Evolutionary conservation across 2,329 filamentous ascomycete species (phyloP).

Genomic region (Stemphylium vesicarium): DNA sequence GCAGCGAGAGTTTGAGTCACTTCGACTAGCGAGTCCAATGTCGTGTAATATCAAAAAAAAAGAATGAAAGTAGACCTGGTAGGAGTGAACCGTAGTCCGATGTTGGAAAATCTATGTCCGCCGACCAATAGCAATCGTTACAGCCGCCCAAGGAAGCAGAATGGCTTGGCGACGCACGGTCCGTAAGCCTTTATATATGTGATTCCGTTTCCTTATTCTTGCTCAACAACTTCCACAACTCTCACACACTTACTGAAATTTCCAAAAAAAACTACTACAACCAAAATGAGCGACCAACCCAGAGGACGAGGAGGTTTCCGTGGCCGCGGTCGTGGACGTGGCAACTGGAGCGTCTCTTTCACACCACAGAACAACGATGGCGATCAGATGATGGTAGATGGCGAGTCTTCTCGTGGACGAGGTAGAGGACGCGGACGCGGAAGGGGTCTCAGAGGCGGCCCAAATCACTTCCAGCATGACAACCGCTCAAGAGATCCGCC

Average conservation of each 20-base stretch:
- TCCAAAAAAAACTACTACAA: neutral
- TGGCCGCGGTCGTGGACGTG: constrained; percentile 23
- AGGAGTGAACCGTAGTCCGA: neutral
- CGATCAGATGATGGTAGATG: constrained; percentile 23
- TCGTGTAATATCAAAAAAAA: neutral
- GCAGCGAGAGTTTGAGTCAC: too few species aligned
- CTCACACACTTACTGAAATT: neutral
- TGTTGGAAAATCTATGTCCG: neutral
- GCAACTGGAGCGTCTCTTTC: constrained; percentile 12
- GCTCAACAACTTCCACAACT: neutral
- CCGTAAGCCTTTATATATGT: constrained; percentile 8
- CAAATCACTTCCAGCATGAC: constrained; percentile 34
- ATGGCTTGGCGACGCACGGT: constrained; percentile 22
- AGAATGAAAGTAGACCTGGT: neutral
- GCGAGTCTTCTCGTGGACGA: constrained; percentile 16
- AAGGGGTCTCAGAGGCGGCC: constrained; percentile 17
- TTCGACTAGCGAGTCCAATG: too few species aligned
- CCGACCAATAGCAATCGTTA: constrained; percentile 7
- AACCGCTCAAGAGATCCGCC: constrained; percentile 73
- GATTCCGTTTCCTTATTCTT: constrained; percentile 2
- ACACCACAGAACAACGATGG: constrained; percentile 11
- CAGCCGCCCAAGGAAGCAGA: constrained; percentile 1
- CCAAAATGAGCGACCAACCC: constrained; percentile 14
- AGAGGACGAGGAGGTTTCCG: constrained; percentile 23
- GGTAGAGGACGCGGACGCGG: constrained; percentile 29